A percentile compares a stretch with the other conserved stretches of the same genome.
Conservation (phyloP, 345 rosid species). For the Trapa bicornis region DNA sequence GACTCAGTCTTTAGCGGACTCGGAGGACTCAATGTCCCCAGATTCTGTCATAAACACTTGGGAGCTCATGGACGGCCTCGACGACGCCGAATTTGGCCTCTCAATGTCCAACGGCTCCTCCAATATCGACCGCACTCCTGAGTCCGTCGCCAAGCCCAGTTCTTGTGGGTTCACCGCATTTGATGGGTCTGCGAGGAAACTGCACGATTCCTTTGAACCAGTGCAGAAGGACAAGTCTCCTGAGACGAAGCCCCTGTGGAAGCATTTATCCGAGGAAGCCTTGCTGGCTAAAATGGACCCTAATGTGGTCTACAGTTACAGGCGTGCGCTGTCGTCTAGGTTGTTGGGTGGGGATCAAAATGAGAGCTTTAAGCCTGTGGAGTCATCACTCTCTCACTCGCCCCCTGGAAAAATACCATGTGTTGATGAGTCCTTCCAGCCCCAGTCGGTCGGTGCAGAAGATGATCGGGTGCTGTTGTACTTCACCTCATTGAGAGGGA, state of each 20-base stretch:
- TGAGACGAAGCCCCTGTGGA: constrained; percentile 15
- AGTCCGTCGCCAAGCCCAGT: constrained; percentile 7
- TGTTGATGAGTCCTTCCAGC: neutral
- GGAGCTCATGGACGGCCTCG: constrained; percentile 24
- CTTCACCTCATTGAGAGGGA: constrained; percentile 28
- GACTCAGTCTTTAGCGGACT: neutral
- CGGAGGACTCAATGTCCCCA: constrained; percentile 8
- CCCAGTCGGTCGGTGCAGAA: neutral
- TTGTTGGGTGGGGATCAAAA: constrained; percentile 2
- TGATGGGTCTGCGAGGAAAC: constrained; percentile 8
- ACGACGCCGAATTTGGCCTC: constrained; percentile 11
- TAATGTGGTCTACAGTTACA: constrained; percentile 15
- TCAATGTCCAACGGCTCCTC: neutral
- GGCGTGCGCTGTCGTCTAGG: constrained; percentile 17
- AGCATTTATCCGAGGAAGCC: constrained; percentile 21
- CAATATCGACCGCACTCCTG: constrained; percentile 2
- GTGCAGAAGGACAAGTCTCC: constrained; percentile 6
- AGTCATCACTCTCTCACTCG: neutral
- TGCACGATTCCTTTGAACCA: constrained; percentile 5
- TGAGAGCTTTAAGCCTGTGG: constrained; percentile 1
- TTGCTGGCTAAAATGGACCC: constrained; percentile 17
- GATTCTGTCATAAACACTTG: constrained; percentile 20
- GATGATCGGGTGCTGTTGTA: constrained; percentile 12
- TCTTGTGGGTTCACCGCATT: constrained; percentile 13
- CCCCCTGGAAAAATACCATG: neutral